phyloP scores from a whole-genome alignment of 73 alveolate species.

The Effrenium voratum region DNA sequence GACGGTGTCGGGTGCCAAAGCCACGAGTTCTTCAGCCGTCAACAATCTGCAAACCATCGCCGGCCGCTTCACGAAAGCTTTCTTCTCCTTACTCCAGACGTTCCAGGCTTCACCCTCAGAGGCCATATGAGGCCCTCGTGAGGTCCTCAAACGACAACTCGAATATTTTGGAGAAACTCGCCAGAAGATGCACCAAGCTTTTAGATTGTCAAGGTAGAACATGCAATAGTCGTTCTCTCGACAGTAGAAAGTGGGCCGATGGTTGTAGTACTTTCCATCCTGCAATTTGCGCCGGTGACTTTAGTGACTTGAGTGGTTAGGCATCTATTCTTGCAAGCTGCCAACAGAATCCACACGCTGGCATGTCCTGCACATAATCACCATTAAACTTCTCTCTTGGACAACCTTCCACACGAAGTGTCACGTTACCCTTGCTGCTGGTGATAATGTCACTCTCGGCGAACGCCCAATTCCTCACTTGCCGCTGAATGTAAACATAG shows the following conservation, averaged over 20 bases:
- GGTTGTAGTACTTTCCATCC: slow-evolving; percentile 30
- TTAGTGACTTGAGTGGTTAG: too few relatives aligned
- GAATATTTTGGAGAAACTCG: not conserved
- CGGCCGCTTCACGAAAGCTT: not conserved
- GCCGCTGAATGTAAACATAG: not conserved
- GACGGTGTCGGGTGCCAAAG: slow-evolving; percentile 29
- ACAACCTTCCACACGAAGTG: slow-evolving; percentile 48
- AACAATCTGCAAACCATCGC: slow-evolving; percentile 32
- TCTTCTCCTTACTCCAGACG: not conserved
- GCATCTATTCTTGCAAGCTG: not conserved
- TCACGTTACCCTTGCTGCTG: slow-evolving; percentile 35
- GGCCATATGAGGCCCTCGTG: slow-evolving; percentile 51
- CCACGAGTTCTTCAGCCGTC: slow-evolving; percentile 1
- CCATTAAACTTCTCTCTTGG: slow-evolving; percentile 36
- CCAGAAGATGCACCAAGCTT: slow-evolving; percentile 26
- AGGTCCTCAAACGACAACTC: not conserved
- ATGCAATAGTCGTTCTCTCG: slow-evolving; percentile 24
- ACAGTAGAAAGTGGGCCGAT: slow-evolving; percentile 34
- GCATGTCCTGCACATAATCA: slow-evolving; percentile 32
- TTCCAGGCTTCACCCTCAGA: not conserved
- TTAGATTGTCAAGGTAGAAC: not conserved
- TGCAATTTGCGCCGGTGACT: not conserved
- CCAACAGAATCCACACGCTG: not conserved
- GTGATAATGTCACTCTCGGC: slow-evolving; percentile 14
- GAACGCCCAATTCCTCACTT: slow-evolving; percentile 29